These are phyloP conservation scores for Claviceps spartinae DNA, from an alignment of 2,329 filamentous ascomycete species.

Conservation along the genomic window DNA sequence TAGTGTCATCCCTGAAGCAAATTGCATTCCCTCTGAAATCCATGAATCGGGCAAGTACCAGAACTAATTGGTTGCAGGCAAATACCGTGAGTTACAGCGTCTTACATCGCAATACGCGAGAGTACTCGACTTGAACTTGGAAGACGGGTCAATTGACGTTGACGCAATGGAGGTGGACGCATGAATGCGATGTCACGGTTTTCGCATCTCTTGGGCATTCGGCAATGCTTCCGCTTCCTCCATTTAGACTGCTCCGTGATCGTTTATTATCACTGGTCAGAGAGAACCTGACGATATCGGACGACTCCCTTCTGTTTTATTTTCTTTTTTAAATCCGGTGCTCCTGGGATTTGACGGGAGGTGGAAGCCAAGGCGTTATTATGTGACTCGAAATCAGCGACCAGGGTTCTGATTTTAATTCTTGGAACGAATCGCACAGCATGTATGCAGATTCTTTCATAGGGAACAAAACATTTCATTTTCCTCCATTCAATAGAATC, in stretches of 20 bases:
- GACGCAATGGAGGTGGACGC: constrained; percentile 30
- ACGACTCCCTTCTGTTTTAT: neutral
- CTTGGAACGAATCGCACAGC: neutral
- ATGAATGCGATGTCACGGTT: constrained; percentile 7
- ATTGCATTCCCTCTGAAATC: neutral
- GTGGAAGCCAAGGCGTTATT: neutral
- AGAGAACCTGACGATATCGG: neutral
- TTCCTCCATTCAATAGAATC: neutral
- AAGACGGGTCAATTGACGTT: constrained; percentile 29
- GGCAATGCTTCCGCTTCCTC: neutral
- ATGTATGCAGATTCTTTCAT: neutral
- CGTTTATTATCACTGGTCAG: neutral
- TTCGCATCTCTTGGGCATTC: neutral
- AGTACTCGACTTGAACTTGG: constrained; percentile 50
- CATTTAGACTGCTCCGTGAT: neutral
- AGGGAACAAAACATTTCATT: neutral
- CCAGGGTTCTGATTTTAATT: neutral
- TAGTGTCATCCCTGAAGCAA: constrained; percentile 23
- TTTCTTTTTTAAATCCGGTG: neutral
- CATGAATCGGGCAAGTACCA: constrained; percentile 12
- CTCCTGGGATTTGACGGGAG: neutral
- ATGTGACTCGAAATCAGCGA: neutral
- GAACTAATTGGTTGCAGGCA: constrained; percentile 43
- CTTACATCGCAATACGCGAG: constrained; percentile 91
- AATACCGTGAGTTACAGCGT: constrained; percentile 87